A percentile compares a stretch with the other conserved stretches of the same genome.
Evolutionary conservation across 2,329 filamentous ascomycete genomes (phyloP).

Genomic region (Fonsecaea pugnacius): DNA sequence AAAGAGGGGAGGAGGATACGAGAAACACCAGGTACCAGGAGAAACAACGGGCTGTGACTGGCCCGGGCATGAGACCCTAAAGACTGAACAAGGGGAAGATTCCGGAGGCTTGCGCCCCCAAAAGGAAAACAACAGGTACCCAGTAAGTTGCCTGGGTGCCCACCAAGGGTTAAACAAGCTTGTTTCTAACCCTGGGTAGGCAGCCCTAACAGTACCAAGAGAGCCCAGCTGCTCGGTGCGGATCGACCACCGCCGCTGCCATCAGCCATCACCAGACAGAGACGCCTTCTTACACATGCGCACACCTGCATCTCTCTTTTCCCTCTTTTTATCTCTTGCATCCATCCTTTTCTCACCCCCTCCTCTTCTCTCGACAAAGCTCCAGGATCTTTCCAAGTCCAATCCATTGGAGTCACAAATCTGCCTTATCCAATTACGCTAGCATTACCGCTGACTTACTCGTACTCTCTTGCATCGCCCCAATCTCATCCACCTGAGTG

Average conservation of each 20-base stretch:
- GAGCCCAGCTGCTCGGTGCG: background rate
- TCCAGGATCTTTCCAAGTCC: background rate
- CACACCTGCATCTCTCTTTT: background rate
- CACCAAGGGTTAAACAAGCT: constrained; percentile 8
- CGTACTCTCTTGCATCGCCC: background rate
- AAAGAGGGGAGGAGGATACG: constrained; percentile 4
- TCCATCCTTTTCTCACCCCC: background rate
- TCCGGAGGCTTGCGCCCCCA: background rate
- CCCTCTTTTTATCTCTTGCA: background rate
- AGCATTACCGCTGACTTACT: background rate
- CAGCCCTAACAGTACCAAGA: background rate
- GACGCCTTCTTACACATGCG: background rate
- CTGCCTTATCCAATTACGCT: background rate
- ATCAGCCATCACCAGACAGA: background rate
- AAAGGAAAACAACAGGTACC: background rate
- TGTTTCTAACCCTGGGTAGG: constrained; percentile 10
- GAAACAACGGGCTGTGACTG: background rate
- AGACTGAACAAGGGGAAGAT: background rate
- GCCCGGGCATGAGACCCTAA: background rate
- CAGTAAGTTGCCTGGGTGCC: background rate
- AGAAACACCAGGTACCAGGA: background rate
- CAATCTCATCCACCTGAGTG: background rate
- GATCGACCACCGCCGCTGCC: background rate
- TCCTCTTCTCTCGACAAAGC: background rate
- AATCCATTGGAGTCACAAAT: background rate